Percentiles rank a stretch among this genome's conserved stretches.
phyloP scores from a whole-genome alignment of 306 rosid genomes.

The Cicer cuneatum region DNA sequence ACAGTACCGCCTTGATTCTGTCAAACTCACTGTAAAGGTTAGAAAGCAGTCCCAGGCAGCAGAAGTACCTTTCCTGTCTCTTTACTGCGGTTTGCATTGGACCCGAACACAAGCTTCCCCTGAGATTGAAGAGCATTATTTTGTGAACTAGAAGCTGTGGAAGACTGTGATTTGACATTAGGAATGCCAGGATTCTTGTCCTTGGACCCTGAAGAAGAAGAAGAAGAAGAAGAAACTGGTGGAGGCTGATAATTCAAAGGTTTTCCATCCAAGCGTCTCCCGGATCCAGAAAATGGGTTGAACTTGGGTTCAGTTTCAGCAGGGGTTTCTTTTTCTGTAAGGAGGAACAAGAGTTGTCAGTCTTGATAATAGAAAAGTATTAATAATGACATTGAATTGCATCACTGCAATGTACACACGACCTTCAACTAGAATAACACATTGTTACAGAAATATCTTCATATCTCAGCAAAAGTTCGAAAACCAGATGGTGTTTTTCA shows the following conservation, averaged over 20 bases:
- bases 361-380: constrained; percentile 24
- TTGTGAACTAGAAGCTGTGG: constrained; percentile 74
- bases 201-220: constrained; percentile 55
- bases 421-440: constrained; percentile 17
- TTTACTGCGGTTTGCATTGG: constrained; percentile 65
- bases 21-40: not conserved
- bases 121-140: constrained; percentile 66
- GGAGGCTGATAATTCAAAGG: constrained; percentile 62
- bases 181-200: constrained; percentile 57
- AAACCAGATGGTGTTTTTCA: constrained; percentile 19
- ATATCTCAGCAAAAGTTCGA: not conserved
- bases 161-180: constrained; percentile 57
- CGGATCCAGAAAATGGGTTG: constrained; percentile 86
- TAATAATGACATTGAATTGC: not conserved
- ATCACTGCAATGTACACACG: constrained; percentile 1
- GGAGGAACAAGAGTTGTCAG: constrained; percentile 34
- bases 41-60: not conserved
- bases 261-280: constrained; percentile 95
- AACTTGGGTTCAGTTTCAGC: constrained; percentile 78
- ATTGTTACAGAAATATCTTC: constrained; percentile 19
- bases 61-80: constrained; percentile 67
- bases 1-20: too few relatives aligned
- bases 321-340: constrained; percentile 69
- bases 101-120: constrained; percentile 95
- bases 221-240: constrained; percentile 54